Base-by-base conservation (phyloP, 2,329 filamentous ascomycete species). In the Xylaria sp. region DNA sequence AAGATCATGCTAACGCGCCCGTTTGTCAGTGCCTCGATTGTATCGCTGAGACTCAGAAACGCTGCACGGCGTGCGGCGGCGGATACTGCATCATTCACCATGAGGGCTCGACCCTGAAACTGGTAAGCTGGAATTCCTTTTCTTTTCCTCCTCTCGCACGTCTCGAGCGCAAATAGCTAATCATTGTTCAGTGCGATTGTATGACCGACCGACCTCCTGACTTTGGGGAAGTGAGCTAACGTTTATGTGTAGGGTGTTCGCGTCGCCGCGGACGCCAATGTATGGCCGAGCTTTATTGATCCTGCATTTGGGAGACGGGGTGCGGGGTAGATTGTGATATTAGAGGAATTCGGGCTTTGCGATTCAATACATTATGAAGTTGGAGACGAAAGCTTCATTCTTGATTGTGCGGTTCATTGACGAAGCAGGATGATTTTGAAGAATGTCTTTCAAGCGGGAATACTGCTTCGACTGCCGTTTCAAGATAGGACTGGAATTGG, bases 51-150 rank as follows among this genome's bases (percentile, higher is more conserved):
- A 93, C 90, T 30, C 92, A 95, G 75, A 87, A 89, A 53, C 85
- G 83, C 39, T 97, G 94, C 78, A 85, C 83, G 68, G 86, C 85
- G 66, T 97, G 94, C 79, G 86, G 86, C 48, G 91, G 91, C 63
- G 92, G 92, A 60, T 97, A 97, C 78, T 97, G 94, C 78, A 86
- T 91, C 68, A 85, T 91, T 64, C 93, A 97, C 77, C 94, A 97
- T 72, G 92, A 94, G 72, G 92, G 93, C 18, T 95, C 91, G 46
- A 92, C 90, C 13, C 80, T 84, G n/a, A 89, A 85, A 41, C 79
- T 83, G 72, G 85, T 87, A 76, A 84, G 81, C 30, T 28, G 10
- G 15, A 6, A 43, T 57, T 15, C 6, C 15, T 25, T n/a, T 23
- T 52, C 15, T 10, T 18, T 1, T 18, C 9, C 4, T 18, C 9